Evolutionary conservation across 2,329 filamentous ascomycete genomes (phyloP).

Genomic region (Achaetomium macrosporum): DNA sequence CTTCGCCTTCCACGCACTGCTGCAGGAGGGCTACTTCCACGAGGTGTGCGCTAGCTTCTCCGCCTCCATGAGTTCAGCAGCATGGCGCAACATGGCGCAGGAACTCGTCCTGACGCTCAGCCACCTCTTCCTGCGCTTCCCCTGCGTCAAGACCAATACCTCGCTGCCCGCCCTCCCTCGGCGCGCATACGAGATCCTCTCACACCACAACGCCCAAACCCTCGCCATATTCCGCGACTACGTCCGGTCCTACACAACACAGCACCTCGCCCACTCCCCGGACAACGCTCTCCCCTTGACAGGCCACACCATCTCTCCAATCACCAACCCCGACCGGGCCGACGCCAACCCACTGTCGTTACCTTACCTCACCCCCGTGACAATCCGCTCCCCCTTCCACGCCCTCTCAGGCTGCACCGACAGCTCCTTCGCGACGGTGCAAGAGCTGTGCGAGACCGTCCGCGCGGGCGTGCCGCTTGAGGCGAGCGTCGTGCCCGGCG

Average conservation of each 20-base stretch:
- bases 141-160: not conserved
- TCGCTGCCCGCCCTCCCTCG: not conserved
- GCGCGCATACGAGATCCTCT: not conserved
- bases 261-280: not conserved
- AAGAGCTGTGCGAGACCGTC: not conserved
- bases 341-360: too few relatives aligned
- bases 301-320: not conserved
- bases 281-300: not conserved
- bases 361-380: too few relatives aligned
- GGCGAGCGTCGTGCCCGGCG: not conserved
- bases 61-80: not conserved
- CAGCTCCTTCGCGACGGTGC: not conserved
- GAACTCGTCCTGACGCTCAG: not conserved
- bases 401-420: not conserved
- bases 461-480: not conserved
- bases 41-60: not conserved
- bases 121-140: not conserved
- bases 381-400: not conserved
- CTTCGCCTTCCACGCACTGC: not conserved
- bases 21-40: not conserved
- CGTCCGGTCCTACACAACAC: too few relatives aligned
- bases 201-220: not conserved
- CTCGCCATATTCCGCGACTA: not conserved
- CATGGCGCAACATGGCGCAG: not conserved
- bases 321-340: not conserved